These are phyloP conservation scores for Cercospora canescens DNA, from an alignment of 2,329 filamentous ascomycete species.

Conservation along the genomic window DNA sequence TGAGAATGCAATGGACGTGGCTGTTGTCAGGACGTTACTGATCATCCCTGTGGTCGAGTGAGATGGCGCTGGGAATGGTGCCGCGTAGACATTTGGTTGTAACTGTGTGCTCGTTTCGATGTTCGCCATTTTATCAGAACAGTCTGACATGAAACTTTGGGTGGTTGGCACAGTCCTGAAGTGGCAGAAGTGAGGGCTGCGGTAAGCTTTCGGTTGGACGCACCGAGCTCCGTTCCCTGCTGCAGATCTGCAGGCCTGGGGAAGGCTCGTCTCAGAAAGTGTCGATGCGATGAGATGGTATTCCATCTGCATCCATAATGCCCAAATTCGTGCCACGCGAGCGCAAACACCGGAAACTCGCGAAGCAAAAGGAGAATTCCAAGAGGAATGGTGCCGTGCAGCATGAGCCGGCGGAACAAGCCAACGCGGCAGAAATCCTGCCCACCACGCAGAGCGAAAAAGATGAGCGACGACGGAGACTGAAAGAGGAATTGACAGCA, in stretches of 20 bases:
- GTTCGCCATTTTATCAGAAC: neutral
- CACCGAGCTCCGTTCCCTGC: neutral
- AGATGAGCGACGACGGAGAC: slow-evolving; percentile 52
- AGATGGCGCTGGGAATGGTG: slow-evolving; percentile 55
- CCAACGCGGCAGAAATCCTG: slow-evolving; percentile 54
- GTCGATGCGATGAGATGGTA: neutral
- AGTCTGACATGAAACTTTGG: too few species aligned
- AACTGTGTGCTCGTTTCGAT: slow-evolving; percentile 9
- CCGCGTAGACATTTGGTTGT: slow-evolving; percentile 43
- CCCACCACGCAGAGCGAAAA: slow-evolving; percentile 54
- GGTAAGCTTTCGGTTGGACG: neutral
- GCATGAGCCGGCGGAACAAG: slow-evolving; percentile 50
- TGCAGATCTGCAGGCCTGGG: neutral
- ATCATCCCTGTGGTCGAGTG: slow-evolving; percentile 58
- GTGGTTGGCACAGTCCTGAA: too few species aligned
- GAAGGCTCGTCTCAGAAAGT: slow-evolving; percentile 7
- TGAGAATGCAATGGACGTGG: slow-evolving; percentile 71
- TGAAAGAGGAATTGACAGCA: slow-evolving; percentile 56
- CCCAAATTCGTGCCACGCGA: slow-evolving; percentile 55
- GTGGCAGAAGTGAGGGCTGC: neutral
- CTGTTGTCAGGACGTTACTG: slow-evolving; percentile 69
- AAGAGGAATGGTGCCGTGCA: slow-evolving; percentile 28
- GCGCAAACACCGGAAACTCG: slow-evolving; percentile 64
- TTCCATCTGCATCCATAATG: slow-evolving; percentile 7
- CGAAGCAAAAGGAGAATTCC: slow-evolving; percentile 51